phyloP scores from a whole-genome alignment of 225 moss, liverwort and hornwort species.

The Asterella californica region DNA sequence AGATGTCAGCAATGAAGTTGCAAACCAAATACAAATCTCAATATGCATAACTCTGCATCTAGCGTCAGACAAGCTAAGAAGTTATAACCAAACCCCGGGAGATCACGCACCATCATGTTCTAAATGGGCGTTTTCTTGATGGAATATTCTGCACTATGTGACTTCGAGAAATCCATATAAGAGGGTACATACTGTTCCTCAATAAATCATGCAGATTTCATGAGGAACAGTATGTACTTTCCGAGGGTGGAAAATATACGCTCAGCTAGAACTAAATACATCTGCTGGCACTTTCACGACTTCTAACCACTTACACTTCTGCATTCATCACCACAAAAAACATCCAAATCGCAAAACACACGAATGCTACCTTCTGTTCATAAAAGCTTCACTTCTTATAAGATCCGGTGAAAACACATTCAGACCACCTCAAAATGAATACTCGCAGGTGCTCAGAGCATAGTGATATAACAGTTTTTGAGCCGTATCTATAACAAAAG shows the following conservation, averaged over 20 bases:
- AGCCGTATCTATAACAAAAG: conserved; percentile 15
- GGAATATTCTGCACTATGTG: not conserved
- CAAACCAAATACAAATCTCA: too few species aligned
- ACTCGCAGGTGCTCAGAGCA: conserved; percentile 20
- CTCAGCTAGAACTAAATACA: not conserved
- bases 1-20: not conserved
- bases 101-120: not conserved
- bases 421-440: conserved; percentile 34
- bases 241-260: not conserved
- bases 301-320: conserved; percentile 18
- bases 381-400: conserved; percentile 19
- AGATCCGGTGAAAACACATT: conserved; percentile 24
- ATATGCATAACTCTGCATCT: too few species aligned
- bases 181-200: too few species aligned
- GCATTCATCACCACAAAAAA: conserved; percentile 11
- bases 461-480: conserved; percentile 22
- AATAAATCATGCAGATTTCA: not conserved
- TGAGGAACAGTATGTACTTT: not conserved
- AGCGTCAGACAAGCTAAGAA: not conserved
- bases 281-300: conserved; percentile 21
- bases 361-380: conserved; percentile 19
- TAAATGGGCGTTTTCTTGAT: not conserved
- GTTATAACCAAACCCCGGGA: not conserved
- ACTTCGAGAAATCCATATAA: too few species aligned
- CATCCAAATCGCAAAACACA: not conserved